A percentile compares a stretch with the other conserved stretches of the same genome.
Conservation (phyloP, 768 basidiomycete genomes). For the Mycena venus region DNA sequence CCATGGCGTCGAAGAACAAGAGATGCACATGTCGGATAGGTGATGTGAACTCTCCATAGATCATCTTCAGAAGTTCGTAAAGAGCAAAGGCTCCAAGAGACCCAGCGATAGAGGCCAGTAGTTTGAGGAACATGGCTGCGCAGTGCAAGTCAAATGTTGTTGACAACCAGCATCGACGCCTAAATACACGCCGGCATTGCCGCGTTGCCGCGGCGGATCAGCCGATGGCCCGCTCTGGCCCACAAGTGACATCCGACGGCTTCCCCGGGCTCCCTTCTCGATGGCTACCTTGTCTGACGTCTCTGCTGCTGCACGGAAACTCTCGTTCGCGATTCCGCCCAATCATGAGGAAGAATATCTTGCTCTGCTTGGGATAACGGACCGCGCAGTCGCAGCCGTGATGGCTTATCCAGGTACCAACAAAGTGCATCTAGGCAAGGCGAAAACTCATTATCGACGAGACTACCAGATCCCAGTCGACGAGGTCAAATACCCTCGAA, state of each 20-base stretch:
- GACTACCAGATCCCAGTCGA: slow-evolving; percentile 36
- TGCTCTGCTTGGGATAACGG: slow-evolving; percentile 14
- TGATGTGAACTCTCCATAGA: slow-evolving; percentile 34
- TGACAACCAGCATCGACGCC: neutral
- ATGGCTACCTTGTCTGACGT: slow-evolving; percentile 41
- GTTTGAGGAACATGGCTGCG: neutral
- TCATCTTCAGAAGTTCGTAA: slow-evolving; percentile 29
- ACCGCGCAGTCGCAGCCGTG: slow-evolving; percentile 24
- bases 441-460: neutral
- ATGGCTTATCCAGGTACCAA: slow-evolving; percentile 25
- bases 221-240: neutral
- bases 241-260: neutral
- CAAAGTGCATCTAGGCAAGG: neutral
- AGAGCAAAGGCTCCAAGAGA: slow-evolving; percentile 22
- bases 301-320: slow-evolving; percentile 8
- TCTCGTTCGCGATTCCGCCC: slow-evolving; percentile 20
- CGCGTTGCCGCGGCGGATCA: neutral
- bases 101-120: slow-evolving; percentile 12
- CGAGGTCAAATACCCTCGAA: slow-evolving; percentile 38
- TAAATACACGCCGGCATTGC: neutral
- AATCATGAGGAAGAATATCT: slow-evolving; percentile 28
- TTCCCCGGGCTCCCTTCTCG: too few species aligned
- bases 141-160: neutral
- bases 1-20: too few species aligned
- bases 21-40: slow-evolving; percentile 45